phyloP scores from a whole-genome alignment of 352 stramenopile genomes.

The Phytopythium sindhum region DNA sequence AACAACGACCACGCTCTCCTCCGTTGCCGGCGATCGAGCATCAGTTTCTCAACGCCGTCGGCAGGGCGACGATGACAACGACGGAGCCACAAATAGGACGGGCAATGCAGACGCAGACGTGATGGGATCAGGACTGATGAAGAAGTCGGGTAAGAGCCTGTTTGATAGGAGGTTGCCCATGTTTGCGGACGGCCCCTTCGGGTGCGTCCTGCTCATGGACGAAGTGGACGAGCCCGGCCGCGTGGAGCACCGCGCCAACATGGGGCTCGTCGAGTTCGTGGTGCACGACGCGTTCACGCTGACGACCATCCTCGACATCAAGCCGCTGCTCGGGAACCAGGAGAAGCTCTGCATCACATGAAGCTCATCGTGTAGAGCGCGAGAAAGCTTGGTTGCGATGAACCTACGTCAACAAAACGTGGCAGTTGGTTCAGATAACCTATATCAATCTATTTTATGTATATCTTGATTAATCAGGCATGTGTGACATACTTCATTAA shows the following conservation, averaged over 20 bases:
- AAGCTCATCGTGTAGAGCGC: neutral
- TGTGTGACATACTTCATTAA: too few species aligned
- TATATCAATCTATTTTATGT: neutral
- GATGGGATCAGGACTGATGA: neutral
- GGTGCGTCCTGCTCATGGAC: slow-evolving; percentile 24
- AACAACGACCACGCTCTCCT: neutral
- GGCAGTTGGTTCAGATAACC: neutral
- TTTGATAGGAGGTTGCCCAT: slow-evolving; percentile 25
- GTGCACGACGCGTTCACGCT: slow-evolving; percentile 22
- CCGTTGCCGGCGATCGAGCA: neutral
- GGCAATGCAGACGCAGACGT: neutral
- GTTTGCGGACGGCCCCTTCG: slow-evolving; percentile 14
- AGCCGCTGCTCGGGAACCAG: slow-evolving; percentile 16
- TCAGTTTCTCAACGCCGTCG: neutral
- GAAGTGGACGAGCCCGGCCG: slow-evolving; percentile 15
- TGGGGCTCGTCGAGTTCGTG: slow-evolving; percentile 13
- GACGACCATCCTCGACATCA: slow-evolving; percentile 34
- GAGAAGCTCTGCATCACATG: slow-evolving; percentile 7
- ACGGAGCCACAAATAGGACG: neutral
- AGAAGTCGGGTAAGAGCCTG: slow-evolving; percentile 14
- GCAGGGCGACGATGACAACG: neutral
- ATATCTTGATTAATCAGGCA: neutral
- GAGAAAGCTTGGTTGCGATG: too few species aligned
- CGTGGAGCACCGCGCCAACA: neutral
- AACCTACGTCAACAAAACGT: neutral